Evolutionary conservation across 345 rosid genomes (phyloP), one percentile per base, ranked within the genome.

Genomic region (Eucalyptus pauciflora): DNA sequence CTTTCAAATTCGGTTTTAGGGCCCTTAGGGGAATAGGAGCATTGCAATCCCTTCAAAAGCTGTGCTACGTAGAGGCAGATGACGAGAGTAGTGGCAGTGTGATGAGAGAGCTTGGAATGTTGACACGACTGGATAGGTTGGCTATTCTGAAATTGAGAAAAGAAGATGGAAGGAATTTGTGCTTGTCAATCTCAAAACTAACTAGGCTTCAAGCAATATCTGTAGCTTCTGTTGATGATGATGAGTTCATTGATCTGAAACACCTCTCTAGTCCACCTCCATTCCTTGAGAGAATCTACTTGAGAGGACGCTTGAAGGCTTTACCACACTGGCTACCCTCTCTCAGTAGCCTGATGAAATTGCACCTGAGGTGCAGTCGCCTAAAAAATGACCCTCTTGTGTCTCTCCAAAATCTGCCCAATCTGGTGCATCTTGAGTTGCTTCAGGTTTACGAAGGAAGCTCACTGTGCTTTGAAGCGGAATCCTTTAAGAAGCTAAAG

Each of bases 31-130:
- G 41, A 37, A 90, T 94, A 29, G 92, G 94, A 43, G 60, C 81
- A 10, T 18, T 94, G 71, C 91, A 85, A 50, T 91, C 91, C 52
- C 86, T 94, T 45, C 94, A 94, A 76, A 94, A 94, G 92, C 90
- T 92, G 37, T 86, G 91, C 69, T 88, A 86, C 37, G 48, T 92
- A 52, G 95, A 92, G 89, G 94, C 90, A 31, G 87, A 91, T 58
- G 88, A 91, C 10, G 90, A 79, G 37, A 62, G 58, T 3, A 86
- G 46, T 31, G 41, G 41, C 50, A 64, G 13, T 2, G 54, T 89
- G 80, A n/a, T 89, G 91, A 69, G 43, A 43, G 94, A 93, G 87
- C 64, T 94, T 22, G 95, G 94, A 80, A 92, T 45, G 88, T 50
- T 94, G 46, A 89, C 76, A 20, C 93, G 92, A 56, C 91, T 94